Conservation (phyloP, 805 yeast species). For the Sugiyamaella valdiviana region DNA sequence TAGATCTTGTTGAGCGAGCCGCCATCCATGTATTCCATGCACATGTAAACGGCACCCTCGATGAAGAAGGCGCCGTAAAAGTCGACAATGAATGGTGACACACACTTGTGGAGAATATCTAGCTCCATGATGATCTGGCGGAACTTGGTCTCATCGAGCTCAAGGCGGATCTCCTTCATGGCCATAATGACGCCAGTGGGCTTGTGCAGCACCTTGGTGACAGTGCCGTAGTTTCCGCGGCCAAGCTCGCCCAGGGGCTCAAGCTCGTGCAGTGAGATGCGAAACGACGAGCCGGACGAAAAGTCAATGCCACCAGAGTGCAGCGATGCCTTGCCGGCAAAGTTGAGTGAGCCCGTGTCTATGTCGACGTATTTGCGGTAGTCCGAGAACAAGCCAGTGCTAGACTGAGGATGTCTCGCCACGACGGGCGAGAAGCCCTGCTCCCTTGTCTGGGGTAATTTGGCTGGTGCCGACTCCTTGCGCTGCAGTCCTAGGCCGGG, state of each 20-base stretch:
- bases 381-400: constrained; percentile 53
- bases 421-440: constrained; percentile 28
- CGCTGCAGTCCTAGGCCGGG: background rate
- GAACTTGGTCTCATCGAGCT: constrained; percentile 88
- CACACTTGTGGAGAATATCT: constrained; percentile 87
- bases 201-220: constrained; percentile 83
- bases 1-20: constrained; percentile 87
- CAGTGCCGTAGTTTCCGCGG: constrained; percentile 94
- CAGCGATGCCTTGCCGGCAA: constrained; percentile 87
- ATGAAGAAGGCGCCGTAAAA: constrained; percentile 96
- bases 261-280: constrained; percentile 79
- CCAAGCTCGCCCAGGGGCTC: constrained; percentile 73
- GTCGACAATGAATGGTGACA: constrained; percentile 86
- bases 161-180: constrained; percentile 92
- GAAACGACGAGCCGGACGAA: constrained; percentile 77
- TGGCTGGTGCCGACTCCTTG: constrained; percentile 4
- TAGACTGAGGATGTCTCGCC: constrained; percentile 26
- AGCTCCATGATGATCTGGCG: constrained; percentile 94
- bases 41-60: constrained; percentile 97
- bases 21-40: constrained; percentile 97
- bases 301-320: constrained; percentile 91
- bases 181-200: constrained; percentile 94
- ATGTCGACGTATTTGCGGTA: constrained; percentile 86
- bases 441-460: background rate
- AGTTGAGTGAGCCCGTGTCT: constrained; percentile 84